phyloP scores from a whole-genome alignment of 345 rosid species.

The Hevea brasiliensis region DNA sequence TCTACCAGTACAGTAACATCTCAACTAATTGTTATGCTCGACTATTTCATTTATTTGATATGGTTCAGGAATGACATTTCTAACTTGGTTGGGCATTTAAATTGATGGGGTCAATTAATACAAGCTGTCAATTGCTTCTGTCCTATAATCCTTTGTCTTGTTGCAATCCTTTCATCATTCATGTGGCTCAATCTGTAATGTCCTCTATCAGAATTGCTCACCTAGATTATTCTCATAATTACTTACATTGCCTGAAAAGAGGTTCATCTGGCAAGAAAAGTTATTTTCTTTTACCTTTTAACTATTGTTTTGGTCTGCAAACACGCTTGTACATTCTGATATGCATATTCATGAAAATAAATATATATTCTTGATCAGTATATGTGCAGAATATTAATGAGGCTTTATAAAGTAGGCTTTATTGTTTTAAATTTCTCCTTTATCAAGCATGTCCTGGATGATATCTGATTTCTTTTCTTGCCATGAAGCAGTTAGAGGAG shows the following conservation, averaged over 20 bases:
- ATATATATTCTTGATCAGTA: too few relatives aligned
- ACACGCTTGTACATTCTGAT: too few relatives aligned
- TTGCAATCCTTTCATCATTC: conserved; percentile 12
- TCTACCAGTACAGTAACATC: background rate
- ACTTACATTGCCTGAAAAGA: conserved; percentile 12
- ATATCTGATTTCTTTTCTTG: conserved; percentile 10
- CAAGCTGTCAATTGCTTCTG: conserved; percentile 16
- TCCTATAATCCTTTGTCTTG: conserved; percentile 18
- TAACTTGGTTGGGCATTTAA: conserved; percentile 4
- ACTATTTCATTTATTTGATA: background rate
- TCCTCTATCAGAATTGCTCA: conserved; percentile 20
- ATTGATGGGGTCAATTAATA: conserved; percentile 17
- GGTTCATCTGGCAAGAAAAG: background rate
- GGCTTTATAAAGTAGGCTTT: too few relatives aligned
- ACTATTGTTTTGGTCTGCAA: too few relatives aligned
- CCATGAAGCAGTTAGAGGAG: conserved; percentile 27
- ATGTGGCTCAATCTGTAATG: conserved; percentile 16
- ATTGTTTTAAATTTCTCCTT: too few relatives aligned
- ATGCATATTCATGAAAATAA: too few relatives aligned
- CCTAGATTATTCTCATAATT: conserved; percentile 10
- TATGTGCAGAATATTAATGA: too few relatives aligned
- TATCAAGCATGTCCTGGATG: background rate
- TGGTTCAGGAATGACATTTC: conserved; percentile 7
- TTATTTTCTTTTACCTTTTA: background rate
- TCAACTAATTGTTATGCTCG: background rate